Conservation (phyloP, 192 early-diverging fungal genomes). For the Coemansia sp. region DNA sequence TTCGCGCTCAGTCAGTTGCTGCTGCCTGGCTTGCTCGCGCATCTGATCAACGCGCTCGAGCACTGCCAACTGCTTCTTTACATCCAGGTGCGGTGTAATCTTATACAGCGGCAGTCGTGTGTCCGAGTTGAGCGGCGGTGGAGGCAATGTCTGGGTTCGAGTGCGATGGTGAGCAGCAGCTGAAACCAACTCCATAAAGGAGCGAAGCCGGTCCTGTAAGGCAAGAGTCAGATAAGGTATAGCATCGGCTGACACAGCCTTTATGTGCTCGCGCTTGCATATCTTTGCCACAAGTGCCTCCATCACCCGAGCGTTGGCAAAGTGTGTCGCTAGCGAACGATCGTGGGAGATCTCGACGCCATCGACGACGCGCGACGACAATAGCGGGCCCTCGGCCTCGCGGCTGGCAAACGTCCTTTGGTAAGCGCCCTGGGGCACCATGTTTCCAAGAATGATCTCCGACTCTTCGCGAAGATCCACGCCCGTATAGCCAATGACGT, state of each 20-base stretch:
- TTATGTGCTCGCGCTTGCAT: slow-evolving; percentile 19
- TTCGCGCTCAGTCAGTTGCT: slow-evolving; percentile 49
- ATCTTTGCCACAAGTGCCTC: slow-evolving; percentile 20
- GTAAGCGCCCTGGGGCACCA: slow-evolving; percentile 15
- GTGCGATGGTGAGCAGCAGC: slow-evolving; percentile 71
- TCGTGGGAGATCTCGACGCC: slow-evolving; percentile 27
- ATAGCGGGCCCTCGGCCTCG: slow-evolving; percentile 5
- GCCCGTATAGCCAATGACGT: slow-evolving; percentile 77
- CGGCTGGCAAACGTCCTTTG: slow-evolving; percentile 5
- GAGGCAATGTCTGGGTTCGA: slow-evolving; percentile 59
- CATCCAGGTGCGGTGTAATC: slow-evolving; percentile 64
- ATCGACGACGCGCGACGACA: slow-evolving; percentile 12
- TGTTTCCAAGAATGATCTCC: slow-evolving; percentile 58
- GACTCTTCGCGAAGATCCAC: slow-evolving; percentile 71
- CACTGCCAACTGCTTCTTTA: slow-evolving; percentile 66
- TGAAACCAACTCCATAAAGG: slow-evolving; percentile 66
- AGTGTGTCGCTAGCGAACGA: slow-evolving; percentile 18
- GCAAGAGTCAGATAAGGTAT: slow-evolving; percentile 66
- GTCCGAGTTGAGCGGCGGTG: slow-evolving; percentile 56
- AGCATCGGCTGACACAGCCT: slow-evolving; percentile 60
- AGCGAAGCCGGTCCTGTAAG: slow-evolving; percentile 64
- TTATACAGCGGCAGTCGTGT: slow-evolving; percentile 66
- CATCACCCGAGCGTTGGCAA: slow-evolving; percentile 14
- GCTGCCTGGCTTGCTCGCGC: slow-evolving; percentile 61
- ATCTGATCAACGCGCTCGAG: slow-evolving; percentile 69